phyloP scores from a whole-genome alignment of 1,139 yeast species.

The Geotrichum carabidarum region DNA sequence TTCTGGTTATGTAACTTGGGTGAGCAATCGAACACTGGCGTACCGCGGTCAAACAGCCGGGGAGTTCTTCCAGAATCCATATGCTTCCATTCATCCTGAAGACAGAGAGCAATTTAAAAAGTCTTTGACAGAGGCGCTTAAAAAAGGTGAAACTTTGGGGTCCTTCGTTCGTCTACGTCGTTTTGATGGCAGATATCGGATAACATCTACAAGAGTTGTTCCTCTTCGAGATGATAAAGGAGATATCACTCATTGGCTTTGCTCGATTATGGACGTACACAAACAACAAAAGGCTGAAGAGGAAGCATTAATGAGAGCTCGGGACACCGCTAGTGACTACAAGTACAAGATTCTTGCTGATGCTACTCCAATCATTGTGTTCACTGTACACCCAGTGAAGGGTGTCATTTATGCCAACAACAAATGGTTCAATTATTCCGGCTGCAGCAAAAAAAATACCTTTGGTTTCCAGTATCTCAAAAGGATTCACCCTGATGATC shows the following conservation, averaged over 20 bases:
- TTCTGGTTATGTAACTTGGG: conserved; percentile 36
- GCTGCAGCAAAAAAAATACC: conserved; percentile 31
- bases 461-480: conserved; percentile 33
- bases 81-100: conserved; percentile 32
- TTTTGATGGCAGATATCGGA: conserved; percentile 35
- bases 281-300: conserved; percentile 35
- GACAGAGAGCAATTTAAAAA: conserved; percentile 29
- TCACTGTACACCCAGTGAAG: conserved; percentile 31
- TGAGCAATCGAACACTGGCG: conserved; percentile 35
- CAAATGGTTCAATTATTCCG: conserved; percentile 37
- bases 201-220: conserved; percentile 34
- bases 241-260: conserved; percentile 36
- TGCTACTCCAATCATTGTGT: conserved; percentile 37
- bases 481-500: conserved; percentile 32
- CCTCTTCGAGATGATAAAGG: conserved; percentile 37
- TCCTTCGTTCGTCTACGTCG: conserved; percentile 34
- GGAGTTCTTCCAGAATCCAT: conserved; percentile 30
- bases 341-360: conserved; percentile 37
- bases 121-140: conserved; percentile 32
- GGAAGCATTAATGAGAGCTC: conserved; percentile 33
- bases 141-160: conserved; percentile 34
- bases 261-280: conserved; percentile 38
- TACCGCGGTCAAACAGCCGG: conserved; percentile 35
- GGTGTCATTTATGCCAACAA: conserved; percentile 37
- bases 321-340: conserved; percentile 35